Percentiles rank a stretch among this genome's conserved stretches.
Conservation (phyloP, 1,284 basidiomycete species). For the Heliocybe sulcata region DNA sequence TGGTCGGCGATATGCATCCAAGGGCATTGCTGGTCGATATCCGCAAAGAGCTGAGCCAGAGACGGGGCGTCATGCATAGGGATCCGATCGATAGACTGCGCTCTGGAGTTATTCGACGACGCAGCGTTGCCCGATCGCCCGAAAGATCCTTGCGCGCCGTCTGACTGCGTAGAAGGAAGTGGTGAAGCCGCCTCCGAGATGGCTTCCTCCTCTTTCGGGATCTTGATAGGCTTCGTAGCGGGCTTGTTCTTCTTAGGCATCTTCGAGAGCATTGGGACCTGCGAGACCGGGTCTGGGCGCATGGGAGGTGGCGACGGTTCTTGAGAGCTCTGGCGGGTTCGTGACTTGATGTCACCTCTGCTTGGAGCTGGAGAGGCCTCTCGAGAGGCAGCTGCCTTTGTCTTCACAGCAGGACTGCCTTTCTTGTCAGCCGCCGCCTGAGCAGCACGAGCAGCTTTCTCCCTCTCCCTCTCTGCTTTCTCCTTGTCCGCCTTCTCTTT, state of each 20-base stretch:
- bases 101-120: slow-evolving; percentile 45
- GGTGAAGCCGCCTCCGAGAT: slow-evolving; percentile 32
- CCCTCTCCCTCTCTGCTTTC: slow-evolving; percentile 26
- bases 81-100: slow-evolving; percentile 47
- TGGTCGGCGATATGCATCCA: slow-evolving; percentile 58
- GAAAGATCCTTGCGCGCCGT: slow-evolving; percentile 29
- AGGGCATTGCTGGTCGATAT: slow-evolving; percentile 55
- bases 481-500: slow-evolving; percentile 30
- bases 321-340: slow-evolving; percentile 9
- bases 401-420: slow-evolving; percentile 5
- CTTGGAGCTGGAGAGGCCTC: not conserved
- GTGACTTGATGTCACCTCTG: not conserved
- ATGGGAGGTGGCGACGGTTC: slow-evolving; percentile 13
- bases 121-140: slow-evolving; percentile 27
- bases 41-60: slow-evolving; percentile 53
- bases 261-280: slow-evolving; percentile 68
- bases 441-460: slow-evolving; percentile 13
- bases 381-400: not conserved
- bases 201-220: slow-evolving; percentile 52
- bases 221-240: slow-evolving; percentile 46
- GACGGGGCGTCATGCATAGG: slow-evolving; percentile 36
- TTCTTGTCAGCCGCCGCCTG: slow-evolving; percentile 1
- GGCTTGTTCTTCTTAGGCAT: slow-evolving; percentile 78
- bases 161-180: slow-evolving; percentile 37
- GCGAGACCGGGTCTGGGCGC: slow-evolving; percentile 30